These are phyloP conservation scores for Oidiodendron maius DNA, from an alignment of 495 filamentous ascomycete species.

Conservation along the genomic window DNA sequence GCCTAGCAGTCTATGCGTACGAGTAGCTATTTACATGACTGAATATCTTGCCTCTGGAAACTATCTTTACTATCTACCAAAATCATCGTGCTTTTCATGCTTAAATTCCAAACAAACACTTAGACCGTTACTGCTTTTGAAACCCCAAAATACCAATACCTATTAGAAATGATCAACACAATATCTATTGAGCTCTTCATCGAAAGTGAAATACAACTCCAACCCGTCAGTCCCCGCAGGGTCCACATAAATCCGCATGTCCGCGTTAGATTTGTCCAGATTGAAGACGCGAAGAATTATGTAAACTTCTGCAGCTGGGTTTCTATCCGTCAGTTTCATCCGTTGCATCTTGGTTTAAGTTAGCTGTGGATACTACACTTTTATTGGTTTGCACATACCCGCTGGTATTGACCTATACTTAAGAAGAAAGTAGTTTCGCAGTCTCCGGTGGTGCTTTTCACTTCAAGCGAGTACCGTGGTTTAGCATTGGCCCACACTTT, in stretches of 20 bases:
- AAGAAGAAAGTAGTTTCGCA: slow-evolving; percentile 35
- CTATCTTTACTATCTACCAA: no score
- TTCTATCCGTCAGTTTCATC: slow-evolving; percentile 1
- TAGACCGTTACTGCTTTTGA: no score
- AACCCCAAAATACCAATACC: no score
- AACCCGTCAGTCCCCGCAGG: slow-evolving; percentile 14
- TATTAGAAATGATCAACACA: no score
- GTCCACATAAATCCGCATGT: slow-evolving; percentile 33
- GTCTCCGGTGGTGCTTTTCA: slow-evolving; percentile 36
- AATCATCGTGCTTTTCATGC: no score
- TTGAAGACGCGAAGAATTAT: slow-evolving; percentile 37
- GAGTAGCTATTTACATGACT: no score
- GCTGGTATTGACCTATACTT: slow-evolving; percentile 33
- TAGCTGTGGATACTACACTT: background rate
- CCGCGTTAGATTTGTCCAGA: slow-evolving; percentile 23
- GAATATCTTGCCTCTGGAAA: no score
- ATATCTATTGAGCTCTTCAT: no score
- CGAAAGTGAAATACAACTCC: slow-evolving; percentile 2
- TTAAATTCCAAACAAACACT: no score
- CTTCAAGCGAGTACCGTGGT: slow-evolving; percentile 38
- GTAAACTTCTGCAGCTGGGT: slow-evolving; percentile 22
- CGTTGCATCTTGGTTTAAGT: slow-evolving; percentile 10
- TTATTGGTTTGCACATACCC: slow-evolving; percentile 18
- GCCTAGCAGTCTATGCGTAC: no score
- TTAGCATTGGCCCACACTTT: slow-evolving; percentile 20